phyloP scores from a whole-genome alignment of 306 rosid genomes.

The Trichosanthes cucumerina region DNA sequence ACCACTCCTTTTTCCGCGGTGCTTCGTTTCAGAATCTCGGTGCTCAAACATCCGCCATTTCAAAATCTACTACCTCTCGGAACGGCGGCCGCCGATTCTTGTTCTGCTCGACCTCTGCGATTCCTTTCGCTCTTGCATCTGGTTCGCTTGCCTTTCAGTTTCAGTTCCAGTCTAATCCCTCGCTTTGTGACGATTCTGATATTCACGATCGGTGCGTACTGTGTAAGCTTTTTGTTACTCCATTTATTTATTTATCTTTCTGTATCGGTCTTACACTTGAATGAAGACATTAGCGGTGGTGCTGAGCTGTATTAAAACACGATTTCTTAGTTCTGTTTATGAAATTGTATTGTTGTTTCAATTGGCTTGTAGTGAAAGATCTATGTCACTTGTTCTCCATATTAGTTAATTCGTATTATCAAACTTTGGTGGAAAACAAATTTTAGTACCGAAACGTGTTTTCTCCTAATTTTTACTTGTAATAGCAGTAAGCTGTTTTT shows the following conservation, averaged over 20 bases:
- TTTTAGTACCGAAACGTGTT: neutral
- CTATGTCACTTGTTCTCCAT: neutral
- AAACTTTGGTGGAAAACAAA: neutral
- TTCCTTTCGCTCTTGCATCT: slow-evolving; percentile 63
- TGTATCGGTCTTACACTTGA: neutral
- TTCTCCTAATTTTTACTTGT: neutral
- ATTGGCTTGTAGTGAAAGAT: neutral
- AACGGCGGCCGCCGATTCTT: slow-evolving; percentile 8
- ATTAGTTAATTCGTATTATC: neutral
- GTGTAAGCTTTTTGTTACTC: neutral
- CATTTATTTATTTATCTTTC: neutral
- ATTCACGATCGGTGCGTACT: slow-evolving; percentile 34
- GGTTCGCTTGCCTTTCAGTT: slow-evolving; percentile 54
- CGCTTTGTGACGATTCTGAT: slow-evolving; percentile 36
- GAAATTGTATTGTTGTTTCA: neutral
- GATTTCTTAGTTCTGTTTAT: neutral
- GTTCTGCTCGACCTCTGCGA: slow-evolving; percentile 30
- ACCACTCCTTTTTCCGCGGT: slow-evolving; percentile 19
- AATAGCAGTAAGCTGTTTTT: neutral
- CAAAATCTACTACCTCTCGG: slow-evolving; percentile 16
- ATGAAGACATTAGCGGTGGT: neutral
- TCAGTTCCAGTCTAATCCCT: slow-evolving; percentile 31
- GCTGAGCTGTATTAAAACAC: neutral
- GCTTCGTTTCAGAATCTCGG: slow-evolving; percentile 11
- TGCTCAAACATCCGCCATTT: slow-evolving; percentile 4